Conservation (phyloP, 225 moss, liverwort and hornwort species). For the Straminergon stramineum region DNA sequence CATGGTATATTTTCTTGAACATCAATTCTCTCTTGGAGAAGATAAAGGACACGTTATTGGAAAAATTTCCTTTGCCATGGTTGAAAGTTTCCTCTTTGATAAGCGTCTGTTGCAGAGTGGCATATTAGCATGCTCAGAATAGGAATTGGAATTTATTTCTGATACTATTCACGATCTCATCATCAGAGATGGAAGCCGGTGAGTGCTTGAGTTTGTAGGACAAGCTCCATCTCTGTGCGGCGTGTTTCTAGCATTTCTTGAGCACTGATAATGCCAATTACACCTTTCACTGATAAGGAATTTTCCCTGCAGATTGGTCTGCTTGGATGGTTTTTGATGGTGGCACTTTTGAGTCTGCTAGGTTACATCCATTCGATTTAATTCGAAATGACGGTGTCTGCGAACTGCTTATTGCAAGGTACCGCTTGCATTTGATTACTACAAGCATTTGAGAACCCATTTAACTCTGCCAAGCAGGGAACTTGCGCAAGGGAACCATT, state of each 20-base stretch:
- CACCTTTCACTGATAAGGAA: background rate
- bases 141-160: slow-evolving; percentile 22
- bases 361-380: slow-evolving; percentile 18
- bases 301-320: slow-evolving; percentile 41
- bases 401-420: slow-evolving; percentile 63
- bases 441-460: background rate
- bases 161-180: slow-evolving; percentile 40
- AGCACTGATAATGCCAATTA: background rate
- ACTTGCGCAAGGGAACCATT: background rate
- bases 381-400: slow-evolving; percentile 2
- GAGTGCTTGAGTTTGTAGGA: slow-evolving; percentile 44
- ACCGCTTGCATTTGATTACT: background rate
- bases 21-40: background rate
- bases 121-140: slow-evolving; percentile 34
- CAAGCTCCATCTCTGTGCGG: background rate
- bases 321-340: slow-evolving; percentile 22
- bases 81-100: background rate
- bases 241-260: background rate
- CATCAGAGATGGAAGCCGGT: slow-evolving; percentile 18
- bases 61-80: background rate
- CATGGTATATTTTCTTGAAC: background rate
- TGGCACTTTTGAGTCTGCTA: slow-evolving; percentile 47
- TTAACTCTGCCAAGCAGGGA: background rate
- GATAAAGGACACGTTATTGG: background rate
- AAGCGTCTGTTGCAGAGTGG: slow-evolving; percentile 25